Conservation (phyloP, 169 alveolate genomes). For the Ophryocystis elektroscirrha region DNA sequence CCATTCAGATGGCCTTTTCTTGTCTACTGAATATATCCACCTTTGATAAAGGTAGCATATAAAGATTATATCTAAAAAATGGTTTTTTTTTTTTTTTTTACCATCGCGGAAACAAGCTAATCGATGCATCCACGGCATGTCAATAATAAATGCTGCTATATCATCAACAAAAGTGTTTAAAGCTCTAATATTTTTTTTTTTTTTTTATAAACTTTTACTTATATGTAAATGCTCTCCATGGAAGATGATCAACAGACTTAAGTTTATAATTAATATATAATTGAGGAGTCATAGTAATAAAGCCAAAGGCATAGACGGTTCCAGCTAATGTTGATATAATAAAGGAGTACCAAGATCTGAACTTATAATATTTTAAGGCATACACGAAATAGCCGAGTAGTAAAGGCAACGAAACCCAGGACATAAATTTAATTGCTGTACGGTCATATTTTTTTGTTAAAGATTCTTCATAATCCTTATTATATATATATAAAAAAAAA, state of each 20-base stretch:
- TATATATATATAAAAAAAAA: not conserved
- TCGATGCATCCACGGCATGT: slow-evolving; percentile 69
- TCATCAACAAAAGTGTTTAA: slow-evolving; percentile 77
- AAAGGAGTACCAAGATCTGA: slow-evolving; percentile 81
- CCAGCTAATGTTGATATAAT: too few species aligned
- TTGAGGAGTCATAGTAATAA: slow-evolving; percentile 47
- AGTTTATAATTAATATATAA: slow-evolving; percentile 87
- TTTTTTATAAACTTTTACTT: too few species aligned
- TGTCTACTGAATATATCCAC: slow-evolving; percentile 41
- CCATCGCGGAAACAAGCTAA: slow-evolving; percentile 74
- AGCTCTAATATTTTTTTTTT: slow-evolving; percentile 22
- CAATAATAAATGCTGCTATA: slow-evolving; percentile 63
- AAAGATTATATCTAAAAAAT: slow-evolving; percentile 50
- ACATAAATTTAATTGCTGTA: slow-evolving; percentile 64
- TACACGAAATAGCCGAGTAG: slow-evolving; percentile 61
- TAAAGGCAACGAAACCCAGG: slow-evolving; percentile 28
- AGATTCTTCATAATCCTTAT: slow-evolving; percentile 41
- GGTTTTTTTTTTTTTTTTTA: not conserved
- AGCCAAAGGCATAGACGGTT: slow-evolving; percentile 11
- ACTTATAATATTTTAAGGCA: slow-evolving; percentile 56
- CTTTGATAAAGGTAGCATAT: slow-evolving; percentile 62
- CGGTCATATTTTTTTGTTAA: slow-evolving; percentile 65
- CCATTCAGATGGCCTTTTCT: slow-evolving; percentile 7
- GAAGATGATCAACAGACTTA: slow-evolving; percentile 93
- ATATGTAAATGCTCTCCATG: slow-evolving; percentile 83